phyloP scores from a whole-genome alignment of 225 moss, liverwort and hornwort genomes.

The Asterella californica region DNA sequence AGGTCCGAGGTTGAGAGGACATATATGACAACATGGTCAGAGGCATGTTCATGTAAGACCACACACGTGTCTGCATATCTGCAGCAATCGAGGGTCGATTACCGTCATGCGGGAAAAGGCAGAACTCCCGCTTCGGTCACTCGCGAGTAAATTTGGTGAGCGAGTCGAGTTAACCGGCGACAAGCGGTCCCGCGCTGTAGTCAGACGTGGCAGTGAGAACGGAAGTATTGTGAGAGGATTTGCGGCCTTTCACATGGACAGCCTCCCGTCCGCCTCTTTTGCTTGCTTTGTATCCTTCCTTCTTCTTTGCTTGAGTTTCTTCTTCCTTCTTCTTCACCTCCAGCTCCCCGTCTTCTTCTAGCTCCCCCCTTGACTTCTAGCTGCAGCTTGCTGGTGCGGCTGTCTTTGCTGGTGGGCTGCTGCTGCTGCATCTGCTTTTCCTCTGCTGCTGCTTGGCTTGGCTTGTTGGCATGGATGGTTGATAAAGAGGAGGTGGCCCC shows the following conservation, averaged over 20 bases:
- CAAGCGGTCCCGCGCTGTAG: background rate
- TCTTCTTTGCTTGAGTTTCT: background rate
- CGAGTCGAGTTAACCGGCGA: background rate
- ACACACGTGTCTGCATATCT: background rate
- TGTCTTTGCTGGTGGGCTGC: background rate
- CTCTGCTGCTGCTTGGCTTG: background rate
- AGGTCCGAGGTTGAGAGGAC: background rate
- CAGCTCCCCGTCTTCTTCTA: background rate
- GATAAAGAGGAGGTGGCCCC: constrained; percentile 3
- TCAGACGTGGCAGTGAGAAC: background rate
- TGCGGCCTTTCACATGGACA: background rate
- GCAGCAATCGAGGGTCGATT: background rate
- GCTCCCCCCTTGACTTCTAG: background rate
- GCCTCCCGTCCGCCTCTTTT: background rate
- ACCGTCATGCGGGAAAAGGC: background rate
- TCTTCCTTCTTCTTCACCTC: constrained; percentile 2
- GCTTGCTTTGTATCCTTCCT: too few relatives aligned
- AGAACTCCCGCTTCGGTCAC: background rate
- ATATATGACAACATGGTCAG: constrained; percentile 2
- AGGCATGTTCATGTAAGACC: background rate
- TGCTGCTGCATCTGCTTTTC: background rate
- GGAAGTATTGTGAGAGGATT: too few relatives aligned
- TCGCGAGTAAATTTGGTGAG: background rate
- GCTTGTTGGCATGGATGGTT: background rate
- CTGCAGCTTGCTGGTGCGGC: background rate